Base-by-base conservation (phyloP, 192 early-diverging fungal genomes). In the Coemansia sp. region DNA sequence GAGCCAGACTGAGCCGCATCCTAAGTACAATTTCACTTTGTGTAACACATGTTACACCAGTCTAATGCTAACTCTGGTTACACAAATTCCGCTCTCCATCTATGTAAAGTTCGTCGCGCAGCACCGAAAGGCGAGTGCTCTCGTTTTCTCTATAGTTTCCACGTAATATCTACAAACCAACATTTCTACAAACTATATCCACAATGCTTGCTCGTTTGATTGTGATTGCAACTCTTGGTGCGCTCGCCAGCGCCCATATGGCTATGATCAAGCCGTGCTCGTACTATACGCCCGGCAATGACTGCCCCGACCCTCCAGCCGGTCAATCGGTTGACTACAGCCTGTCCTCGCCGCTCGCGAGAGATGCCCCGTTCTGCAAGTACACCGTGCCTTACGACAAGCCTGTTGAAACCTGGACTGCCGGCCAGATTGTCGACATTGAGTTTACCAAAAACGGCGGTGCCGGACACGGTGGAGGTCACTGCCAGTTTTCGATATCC, bases 401-500 rank as follows among this genome's bases (percentile, higher is more conserved):
- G 9, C 78, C 78, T 2, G 59, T 67, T 2, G 78, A 68, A 8
- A 75, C 65, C 23, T 72, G 69, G 69, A 81, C 53, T 22, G 78
- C 78, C 14, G 73, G 73, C n/a, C 48, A 75, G 58, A 27, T 57
- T 1, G 52, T 75, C 12, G 61, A 69, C 2, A 22, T 81, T 23
- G 64, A 81, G 29, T 81, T 76, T 39, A 57, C 58, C 22, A 63
- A 59, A 10, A 49, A 53, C 24, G 69, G 59, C 24, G 69, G 62
- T 1, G 78, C 69, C 2, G 61, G 52, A 41, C 84, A 85, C 66
- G 69, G 62, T 23, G 84, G 84, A 51, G 85, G 85, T 2, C 72
- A 87, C 65, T 85, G 84, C 80, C 50, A 85, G 64, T 85, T 87
- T 49, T 72, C 84, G 4, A 65, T 87, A 45, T 83, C 80, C 27